A percentile compares a stretch with the other conserved stretches of the same genome.
Evolutionary conservation across 768 basidiomycete genomes (phyloP).

Genomic region (Hygrophorus pudorinus): DNA sequence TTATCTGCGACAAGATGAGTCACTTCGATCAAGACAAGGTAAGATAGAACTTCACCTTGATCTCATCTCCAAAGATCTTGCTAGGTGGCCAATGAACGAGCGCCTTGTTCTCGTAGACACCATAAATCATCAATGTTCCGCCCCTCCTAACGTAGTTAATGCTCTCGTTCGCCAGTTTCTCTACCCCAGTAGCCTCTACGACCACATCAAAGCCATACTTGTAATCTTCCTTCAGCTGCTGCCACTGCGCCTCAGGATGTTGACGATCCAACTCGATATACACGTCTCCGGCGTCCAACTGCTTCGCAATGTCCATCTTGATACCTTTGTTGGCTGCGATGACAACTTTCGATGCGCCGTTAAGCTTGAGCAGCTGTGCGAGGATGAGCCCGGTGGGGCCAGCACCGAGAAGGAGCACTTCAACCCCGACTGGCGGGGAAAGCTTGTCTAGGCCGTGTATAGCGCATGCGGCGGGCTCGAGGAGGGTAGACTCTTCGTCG

Average conservation of each 20-base stretch:
- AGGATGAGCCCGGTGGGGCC: conserved; percentile 88
- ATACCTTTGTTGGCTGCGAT: conserved; percentile 86
- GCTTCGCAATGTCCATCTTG: conserved; percentile 80
- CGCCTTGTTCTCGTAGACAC: conserved; percentile 83
- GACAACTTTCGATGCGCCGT: conserved; percentile 72
- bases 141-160: conserved; percentile 86
- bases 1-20: conserved; percentile 42
- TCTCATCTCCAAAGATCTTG: conserved; percentile 72
- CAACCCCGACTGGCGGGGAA: conserved; percentile 69
- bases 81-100: conserved; percentile 62
- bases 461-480: conserved; percentile 87
- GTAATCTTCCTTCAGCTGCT: conserved; percentile 66
- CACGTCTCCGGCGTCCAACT: conserved; percentile 72
- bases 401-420: conserved; percentile 81
- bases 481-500: conserved; percentile 79
- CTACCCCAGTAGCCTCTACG: conserved; percentile 58
- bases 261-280: conserved; percentile 79
- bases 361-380: conserved; percentile 78
- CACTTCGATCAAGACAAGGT: neutral
- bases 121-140: conserved; percentile 81
- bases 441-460: conserved; percentile 90
- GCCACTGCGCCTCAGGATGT: conserved; percentile 71
- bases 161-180: conserved; percentile 77
- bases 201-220: conserved; percentile 79
- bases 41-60: conserved; percentile 30